phyloP scores from a whole-genome alignment of 805 yeast genomes.

The Candida sithepensis region DNA sequence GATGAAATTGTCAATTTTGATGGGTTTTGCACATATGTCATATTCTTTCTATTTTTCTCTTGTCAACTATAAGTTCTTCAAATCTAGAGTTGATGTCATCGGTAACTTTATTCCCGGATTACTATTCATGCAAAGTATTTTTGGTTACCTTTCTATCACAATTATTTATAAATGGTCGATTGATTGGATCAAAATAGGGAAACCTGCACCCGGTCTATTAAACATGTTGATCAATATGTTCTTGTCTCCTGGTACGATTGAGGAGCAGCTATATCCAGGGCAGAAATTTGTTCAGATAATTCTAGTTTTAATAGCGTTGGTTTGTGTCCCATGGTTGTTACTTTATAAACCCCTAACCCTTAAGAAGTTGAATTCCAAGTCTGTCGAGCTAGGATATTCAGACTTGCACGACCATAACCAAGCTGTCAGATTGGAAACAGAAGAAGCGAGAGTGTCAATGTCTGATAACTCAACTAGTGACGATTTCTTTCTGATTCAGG shows the following conservation, averaged over 20 bases:
- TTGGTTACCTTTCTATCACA: conserved; percentile 64
- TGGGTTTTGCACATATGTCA: conserved; percentile 75
- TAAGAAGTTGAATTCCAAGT: conserved; percentile 43
- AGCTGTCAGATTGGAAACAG: conserved; percentile 13
- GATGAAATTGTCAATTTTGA: conserved; percentile 70
- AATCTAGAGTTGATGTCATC: conserved; percentile 58
- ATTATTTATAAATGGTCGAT: conserved; percentile 72
- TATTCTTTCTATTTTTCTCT: conserved; percentile 67
- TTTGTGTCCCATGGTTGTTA: conserved; percentile 75
- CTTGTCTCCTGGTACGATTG: conserved; percentile 66
- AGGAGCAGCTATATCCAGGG: conserved; percentile 61
- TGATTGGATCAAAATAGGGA: conserved; percentile 61
- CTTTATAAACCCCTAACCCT: conserved; percentile 56
- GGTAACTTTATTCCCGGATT: conserved; percentile 75
- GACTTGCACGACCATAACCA: conserved; percentile 37
- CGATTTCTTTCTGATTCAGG: conserved; percentile 24
- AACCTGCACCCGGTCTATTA: conserved; percentile 68
- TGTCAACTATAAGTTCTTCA: conserved; percentile 56
- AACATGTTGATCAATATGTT: conserved; percentile 78
- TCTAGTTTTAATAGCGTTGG: conserved; percentile 53
- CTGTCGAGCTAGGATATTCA: conserved; percentile 48
- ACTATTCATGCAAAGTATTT: conserved; percentile 70
- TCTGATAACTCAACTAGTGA: conserved; percentile 25
- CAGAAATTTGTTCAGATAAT: conserved; percentile 60
- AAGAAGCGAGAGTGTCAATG: conserved; percentile 20